phyloP scores from a whole-genome alignment of 306 rosid genomes.

The Rubus parviflorus region DNA sequence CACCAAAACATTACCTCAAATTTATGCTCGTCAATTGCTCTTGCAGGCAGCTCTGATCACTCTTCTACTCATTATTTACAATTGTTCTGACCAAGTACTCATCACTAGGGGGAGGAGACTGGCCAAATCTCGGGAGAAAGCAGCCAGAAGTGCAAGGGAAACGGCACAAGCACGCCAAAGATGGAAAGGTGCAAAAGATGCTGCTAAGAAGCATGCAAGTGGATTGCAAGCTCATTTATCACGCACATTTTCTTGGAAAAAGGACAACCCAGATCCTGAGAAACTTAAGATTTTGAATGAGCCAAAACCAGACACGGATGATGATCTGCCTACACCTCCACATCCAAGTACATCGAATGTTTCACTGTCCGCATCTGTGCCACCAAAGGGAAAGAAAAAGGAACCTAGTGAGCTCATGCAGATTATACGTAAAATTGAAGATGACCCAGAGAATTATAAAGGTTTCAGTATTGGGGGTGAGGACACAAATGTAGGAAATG shows the following conservation, averaged over 20 bases:
- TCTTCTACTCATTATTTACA: constrained; percentile 88
- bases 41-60: constrained; percentile 95
- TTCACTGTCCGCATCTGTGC: constrained; percentile 35
- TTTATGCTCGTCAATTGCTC: constrained; percentile 46
- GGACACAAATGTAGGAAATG: constrained; percentile 26
- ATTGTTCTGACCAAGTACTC: constrained; percentile 94
- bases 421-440: constrained; percentile 59
- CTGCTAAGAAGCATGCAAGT: constrained; percentile 75
- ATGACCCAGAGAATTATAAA: constrained; percentile 44
- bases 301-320: constrained; percentile 37
- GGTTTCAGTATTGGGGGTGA: constrained; percentile 40
- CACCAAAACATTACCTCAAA: constrained; percentile 12
- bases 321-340: constrained; percentile 33
- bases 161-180: constrained; percentile 72
- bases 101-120: constrained; percentile 79
- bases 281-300: constrained; percentile 54
- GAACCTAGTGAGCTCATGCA: constrained; percentile 46
- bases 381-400: constrained; percentile 41
- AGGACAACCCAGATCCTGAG: constrained; percentile 37
- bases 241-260: constrained; percentile 58
- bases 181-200: constrained; percentile 79
- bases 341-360: constrained; percentile 40
- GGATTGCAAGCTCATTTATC: constrained; percentile 86
- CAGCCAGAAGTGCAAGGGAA: constrained; percentile 80
- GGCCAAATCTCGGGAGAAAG: constrained; percentile 85